Conservation (phyloP, 345 rosid genomes). For the Populus alba region DNA sequence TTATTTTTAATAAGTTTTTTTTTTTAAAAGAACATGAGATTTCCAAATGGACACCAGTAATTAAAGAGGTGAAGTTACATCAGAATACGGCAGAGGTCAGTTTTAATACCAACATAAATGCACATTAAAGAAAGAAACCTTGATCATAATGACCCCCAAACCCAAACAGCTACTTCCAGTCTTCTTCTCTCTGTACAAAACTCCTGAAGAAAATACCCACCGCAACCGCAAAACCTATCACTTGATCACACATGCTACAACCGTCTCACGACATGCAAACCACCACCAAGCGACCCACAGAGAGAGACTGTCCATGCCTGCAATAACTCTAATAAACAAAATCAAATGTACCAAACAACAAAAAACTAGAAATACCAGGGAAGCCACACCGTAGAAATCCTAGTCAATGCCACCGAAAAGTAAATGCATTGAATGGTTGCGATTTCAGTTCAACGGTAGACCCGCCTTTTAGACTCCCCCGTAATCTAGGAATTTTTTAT, state of each 20-base stretch:
- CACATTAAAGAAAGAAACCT: too few relatives aligned
- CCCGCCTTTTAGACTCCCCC: background rate
- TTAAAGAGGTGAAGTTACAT: too few relatives aligned
- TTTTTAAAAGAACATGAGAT: too few relatives aligned
- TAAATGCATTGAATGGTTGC: background rate
- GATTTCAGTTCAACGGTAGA: background rate
- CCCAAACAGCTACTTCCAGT: too few relatives aligned
- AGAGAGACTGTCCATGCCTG: background rate
- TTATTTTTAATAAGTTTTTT: too few relatives aligned
- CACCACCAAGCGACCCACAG: background rate
- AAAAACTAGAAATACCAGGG: background rate
- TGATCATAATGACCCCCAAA: too few relatives aligned
- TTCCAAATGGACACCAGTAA: too few relatives aligned
- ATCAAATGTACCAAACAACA: background rate
- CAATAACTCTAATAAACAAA: background rate
- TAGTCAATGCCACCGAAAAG: background rate
- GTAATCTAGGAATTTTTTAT: background rate
- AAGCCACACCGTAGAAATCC: background rate
- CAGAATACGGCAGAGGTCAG: too few relatives aligned
- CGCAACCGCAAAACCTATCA: too few relatives aligned
- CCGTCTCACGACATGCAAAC: background rate
- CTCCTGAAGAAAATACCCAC: too few relatives aligned
- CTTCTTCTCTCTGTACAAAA: too few relatives aligned
- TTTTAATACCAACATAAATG: too few relatives aligned
- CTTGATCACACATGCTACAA: background rate